Evolutionary conservation across 169 alveolate genomes (phyloP).

Genomic region (Eimeria necatrix): DNA sequence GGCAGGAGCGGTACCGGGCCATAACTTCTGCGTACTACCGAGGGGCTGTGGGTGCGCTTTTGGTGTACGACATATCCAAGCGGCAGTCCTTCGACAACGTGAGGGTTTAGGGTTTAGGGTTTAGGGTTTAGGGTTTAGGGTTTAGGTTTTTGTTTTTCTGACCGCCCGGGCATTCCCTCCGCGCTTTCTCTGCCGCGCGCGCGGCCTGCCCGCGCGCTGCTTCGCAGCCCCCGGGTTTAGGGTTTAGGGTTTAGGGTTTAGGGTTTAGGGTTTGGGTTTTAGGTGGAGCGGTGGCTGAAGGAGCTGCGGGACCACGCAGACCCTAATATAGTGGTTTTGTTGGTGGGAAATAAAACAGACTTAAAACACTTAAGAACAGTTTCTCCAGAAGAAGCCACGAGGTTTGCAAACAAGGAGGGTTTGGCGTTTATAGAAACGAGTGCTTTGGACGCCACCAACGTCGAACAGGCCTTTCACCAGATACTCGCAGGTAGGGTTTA

Average conservation of each 20-base stretch:
- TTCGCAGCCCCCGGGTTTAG: too few species aligned
- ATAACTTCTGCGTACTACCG: slow-evolving; percentile 98
- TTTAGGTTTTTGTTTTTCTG: too few species aligned
- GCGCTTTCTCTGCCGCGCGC: too few species aligned
- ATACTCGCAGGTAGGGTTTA: too few species aligned
- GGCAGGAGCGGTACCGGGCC: slow-evolving; percentile 97
- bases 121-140: too few species aligned
- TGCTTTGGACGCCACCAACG: slow-evolving; percentile 97
- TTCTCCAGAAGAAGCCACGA: slow-evolving; percentile 76
- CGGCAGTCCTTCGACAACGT: background rate
- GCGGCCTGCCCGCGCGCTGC: too few species aligned
- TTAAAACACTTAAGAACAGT: slow-evolving; percentile 87
- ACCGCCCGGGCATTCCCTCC: too few species aligned
- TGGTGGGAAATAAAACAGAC: slow-evolving; percentile 96
- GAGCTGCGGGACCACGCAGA: slow-evolving; percentile 97
- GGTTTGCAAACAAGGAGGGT: slow-evolving; percentile 72
- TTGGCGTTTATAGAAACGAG: slow-evolving; percentile 96
- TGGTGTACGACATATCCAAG: slow-evolving; percentile 97
- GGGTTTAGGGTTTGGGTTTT: slow-evolving; percentile 94
- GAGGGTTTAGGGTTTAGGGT: too few species aligned
- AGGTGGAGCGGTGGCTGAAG: slow-evolving; percentile 95
- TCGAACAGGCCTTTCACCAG: slow-evolving; percentile 95
- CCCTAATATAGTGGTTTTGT: slow-evolving; percentile 95
- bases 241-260: slow-evolving; percentile 11
- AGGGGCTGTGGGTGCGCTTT: slow-evolving; percentile 99